phyloP scores from a whole-genome alignment of 2,329 filamentous ascomycete genomes.

The Cercospora sp. region DNA sequence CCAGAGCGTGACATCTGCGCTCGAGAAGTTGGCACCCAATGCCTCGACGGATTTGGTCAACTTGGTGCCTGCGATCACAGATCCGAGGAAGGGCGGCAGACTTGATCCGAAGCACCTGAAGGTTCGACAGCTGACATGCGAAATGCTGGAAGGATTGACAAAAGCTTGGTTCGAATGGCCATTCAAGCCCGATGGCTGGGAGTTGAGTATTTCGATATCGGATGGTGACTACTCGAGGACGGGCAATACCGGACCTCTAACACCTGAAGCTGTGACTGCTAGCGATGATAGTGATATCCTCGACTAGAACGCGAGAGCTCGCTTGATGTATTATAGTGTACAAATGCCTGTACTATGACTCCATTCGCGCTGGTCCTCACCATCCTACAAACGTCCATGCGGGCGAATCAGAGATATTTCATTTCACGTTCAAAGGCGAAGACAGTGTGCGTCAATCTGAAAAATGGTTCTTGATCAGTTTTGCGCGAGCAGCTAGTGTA shows the following conservation, averaged over 20 bases:
- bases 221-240: neutral
- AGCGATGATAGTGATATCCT: neutral
- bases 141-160: conserved; percentile 60
- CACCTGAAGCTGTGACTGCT: conserved; percentile 10
- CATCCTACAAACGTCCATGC: neutral
- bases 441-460: neutral
- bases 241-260: neutral
- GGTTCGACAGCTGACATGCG: conserved; percentile 53
- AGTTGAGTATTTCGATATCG: conserved; percentile 24
- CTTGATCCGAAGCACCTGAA: conserved; percentile 46
- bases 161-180: conserved; percentile 66
- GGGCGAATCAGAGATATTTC: neutral
- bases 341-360: neutral
- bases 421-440: neutral
- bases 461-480: neutral
- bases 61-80: conserved; percentile 52
- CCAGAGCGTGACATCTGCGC: conserved; percentile 44
- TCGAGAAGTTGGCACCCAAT: conserved; percentile 61
- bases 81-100: conserved; percentile 51
- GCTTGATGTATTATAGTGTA: neutral
- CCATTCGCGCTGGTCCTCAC: neutral
- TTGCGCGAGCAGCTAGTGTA: neutral
- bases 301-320: neutral
- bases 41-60: conserved; percentile 56
- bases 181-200: conserved; percentile 45